A percentile compares a stretch with the other conserved stretches of the same genome.
Conservation (phyloP, 257 asterid species). For the Solanum rostratum region DNA sequence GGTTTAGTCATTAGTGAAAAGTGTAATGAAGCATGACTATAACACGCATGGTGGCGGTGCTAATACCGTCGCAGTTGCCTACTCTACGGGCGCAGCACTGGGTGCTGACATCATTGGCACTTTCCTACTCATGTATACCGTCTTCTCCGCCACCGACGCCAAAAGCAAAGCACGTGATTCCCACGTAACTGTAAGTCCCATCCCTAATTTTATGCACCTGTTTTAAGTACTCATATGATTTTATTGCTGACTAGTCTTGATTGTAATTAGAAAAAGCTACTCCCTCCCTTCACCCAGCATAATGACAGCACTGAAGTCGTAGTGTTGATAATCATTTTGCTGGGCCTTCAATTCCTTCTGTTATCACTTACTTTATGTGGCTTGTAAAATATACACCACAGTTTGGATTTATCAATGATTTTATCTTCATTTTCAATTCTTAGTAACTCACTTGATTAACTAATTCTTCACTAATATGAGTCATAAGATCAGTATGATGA, state of each 20-base stretch:
- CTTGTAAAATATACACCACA: neutral
- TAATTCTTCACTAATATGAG: neutral
- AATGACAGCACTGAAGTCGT: neutral
- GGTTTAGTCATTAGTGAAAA: too few relatives aligned
- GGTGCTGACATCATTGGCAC: conserved; percentile 12
- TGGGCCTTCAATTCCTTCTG: neutral
- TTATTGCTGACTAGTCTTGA: too few relatives aligned
- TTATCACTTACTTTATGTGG: neutral
- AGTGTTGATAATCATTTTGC: neutral
- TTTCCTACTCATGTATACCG: conserved; percentile 7
- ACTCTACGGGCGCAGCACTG: neutral
- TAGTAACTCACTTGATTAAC: neutral
- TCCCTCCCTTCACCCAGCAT: too few relatives aligned
- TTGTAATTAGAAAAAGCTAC: too few relatives aligned
- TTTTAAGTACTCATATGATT: too few relatives aligned
- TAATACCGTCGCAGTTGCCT: conserved; percentile 4
- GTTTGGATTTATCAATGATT: neutral
- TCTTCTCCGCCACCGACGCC: conserved; percentile 11
- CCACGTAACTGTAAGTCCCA: conserved; percentile 7
- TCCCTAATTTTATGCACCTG: neutral
- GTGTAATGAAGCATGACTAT: neutral
- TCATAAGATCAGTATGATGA: neutral
- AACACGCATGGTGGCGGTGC: conserved; percentile 5
- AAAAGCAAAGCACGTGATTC: conserved; percentile 14
- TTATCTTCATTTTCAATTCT: neutral